Conservation (phyloP, 2,329 filamentous ascomycete species). For the Monosporascus ibericus region DNA sequence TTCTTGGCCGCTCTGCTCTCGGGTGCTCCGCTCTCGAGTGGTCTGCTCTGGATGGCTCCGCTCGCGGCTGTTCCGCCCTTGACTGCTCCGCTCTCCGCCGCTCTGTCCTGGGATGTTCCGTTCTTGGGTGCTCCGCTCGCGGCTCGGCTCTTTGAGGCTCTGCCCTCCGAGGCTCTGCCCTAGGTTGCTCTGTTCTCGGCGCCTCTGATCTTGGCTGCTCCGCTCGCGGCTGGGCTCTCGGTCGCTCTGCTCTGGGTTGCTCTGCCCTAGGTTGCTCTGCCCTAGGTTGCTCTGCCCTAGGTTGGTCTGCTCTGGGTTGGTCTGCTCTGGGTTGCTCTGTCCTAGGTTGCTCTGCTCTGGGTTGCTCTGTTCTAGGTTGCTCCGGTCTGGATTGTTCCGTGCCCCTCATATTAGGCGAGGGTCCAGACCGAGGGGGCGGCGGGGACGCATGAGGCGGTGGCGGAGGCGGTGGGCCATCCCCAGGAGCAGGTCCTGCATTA, state of each 20-base stretch:
- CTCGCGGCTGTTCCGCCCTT: background rate
- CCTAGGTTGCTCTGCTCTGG: slow-evolving; percentile 15
- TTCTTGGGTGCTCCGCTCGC: slow-evolving; percentile 13
- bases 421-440: slow-evolving; percentile 21
- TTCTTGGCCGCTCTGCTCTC: slow-evolving; percentile 1
- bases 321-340: slow-evolving; percentile 22
- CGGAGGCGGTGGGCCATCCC: slow-evolving; percentile 26
- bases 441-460: slow-evolving; percentile 29
- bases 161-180: slow-evolving; percentile 5
- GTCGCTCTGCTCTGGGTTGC: slow-evolving; percentile 10
- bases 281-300: slow-evolving; percentile 23
- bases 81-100: background rate
- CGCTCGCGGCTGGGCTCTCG: slow-evolving; percentile 9
- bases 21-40: background rate
- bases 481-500: slow-evolving; percentile 17
- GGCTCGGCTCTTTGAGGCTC: slow-evolving; percentile 8
- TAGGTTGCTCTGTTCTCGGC: slow-evolving; percentile 27
- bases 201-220: slow-evolving; percentile 16
- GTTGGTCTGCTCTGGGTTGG: slow-evolving; percentile 5
- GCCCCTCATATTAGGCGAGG: slow-evolving; percentile 15
- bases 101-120: slow-evolving; percentile 18
- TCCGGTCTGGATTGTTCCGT: slow-evolving; percentile 27
- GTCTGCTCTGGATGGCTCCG: background rate
- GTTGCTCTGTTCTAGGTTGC: slow-evolving; percentile 26
- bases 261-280: too few species aligned